Evolutionary conservation across 129 eudicot species (phyloP).

Genomic region (Ambrosia trifida): DNA sequence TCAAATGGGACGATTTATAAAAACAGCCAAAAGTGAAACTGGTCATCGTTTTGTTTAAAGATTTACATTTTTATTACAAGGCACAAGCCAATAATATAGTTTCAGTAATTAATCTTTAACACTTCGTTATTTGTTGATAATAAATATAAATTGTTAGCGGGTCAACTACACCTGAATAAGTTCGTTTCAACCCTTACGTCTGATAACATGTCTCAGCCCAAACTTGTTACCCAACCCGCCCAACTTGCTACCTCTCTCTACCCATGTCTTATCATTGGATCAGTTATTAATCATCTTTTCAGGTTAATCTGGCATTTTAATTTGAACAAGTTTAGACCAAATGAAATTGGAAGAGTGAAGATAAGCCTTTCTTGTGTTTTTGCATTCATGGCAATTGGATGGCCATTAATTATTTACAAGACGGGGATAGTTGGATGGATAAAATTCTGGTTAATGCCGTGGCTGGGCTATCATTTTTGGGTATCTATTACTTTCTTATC

Average conservation of each 20-base stretch:
- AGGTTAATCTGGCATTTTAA: conserved; percentile 87
- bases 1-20: not conserved
- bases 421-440: conserved; percentile 89
- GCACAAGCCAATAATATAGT: too few species aligned
- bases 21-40: not conserved
- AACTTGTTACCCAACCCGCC: not conserved
- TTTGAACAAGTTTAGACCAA: conserved; percentile 71
- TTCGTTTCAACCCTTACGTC: not conserved
- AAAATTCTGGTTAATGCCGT: conserved; percentile 95
- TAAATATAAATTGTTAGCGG: not conserved
- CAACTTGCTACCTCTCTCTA: conserved; percentile 13
- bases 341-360: conserved; percentile 69
- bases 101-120: too few species aligned
- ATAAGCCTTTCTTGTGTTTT: conserved; percentile 82
- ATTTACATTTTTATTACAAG: too few species aligned
- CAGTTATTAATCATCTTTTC: conserved; percentile 18
- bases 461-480: conserved; percentile 98
- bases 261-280: not conserved
- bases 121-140: too few species aligned
- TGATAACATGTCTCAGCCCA: not conserved
- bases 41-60: not conserved
- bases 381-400: conserved; percentile 87
- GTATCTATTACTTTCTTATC: conserved; percentile 37
- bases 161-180: not conserved
- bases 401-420: conserved; percentile 79